Evolutionary conservation across 2,329 filamentous ascomycete genomes (phyloP).

Genomic region (Rutstroemia sp.): DNA sequence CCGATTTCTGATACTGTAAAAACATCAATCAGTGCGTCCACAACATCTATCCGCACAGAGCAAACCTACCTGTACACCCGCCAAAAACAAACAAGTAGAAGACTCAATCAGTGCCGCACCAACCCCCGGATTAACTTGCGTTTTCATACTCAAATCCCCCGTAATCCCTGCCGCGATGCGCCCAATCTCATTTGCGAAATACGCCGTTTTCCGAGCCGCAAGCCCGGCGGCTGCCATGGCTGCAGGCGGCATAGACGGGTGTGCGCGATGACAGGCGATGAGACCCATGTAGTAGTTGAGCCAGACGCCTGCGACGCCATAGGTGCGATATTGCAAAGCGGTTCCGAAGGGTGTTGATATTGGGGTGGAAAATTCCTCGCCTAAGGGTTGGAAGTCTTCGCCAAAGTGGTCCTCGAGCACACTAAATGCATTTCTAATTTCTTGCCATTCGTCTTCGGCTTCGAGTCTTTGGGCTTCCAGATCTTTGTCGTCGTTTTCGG

Average conservation of each 20-base stretch:
- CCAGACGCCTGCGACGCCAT: conserved; percentile 83
- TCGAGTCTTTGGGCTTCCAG: conserved; percentile 20
- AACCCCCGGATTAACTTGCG: conserved; percentile 65
- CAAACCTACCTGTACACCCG: conserved; percentile 59
- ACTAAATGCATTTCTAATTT: conserved; percentile 64
- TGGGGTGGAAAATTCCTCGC: conserved; percentile 54
- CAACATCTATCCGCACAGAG: not conserved
- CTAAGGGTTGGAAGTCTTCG: conserved; percentile 68
- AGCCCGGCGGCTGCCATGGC: conserved; percentile 77
- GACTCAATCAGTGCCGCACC: conserved; percentile 78
- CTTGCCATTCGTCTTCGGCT: conserved; percentile 60
- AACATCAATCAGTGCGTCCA: conserved; percentile 6
- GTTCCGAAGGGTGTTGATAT: conserved; percentile 73
- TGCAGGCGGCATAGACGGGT: conserved; percentile 85
- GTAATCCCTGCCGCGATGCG: conserved; percentile 69
- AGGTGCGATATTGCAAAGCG: conserved; percentile 74
- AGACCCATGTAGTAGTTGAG: conserved; percentile 78
- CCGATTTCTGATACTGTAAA: conserved; percentile 57
- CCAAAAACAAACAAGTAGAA: conserved; percentile 78
- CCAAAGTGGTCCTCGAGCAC: conserved; percentile 60
- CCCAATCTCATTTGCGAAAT: conserved; percentile 67
- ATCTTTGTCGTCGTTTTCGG: conserved; percentile 19
- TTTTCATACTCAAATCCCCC: conserved; percentile 35
- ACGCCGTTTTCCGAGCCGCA: conserved; percentile 63
- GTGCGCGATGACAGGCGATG: conserved; percentile 73